Percentiles rank a stretch among this genome's conserved stretches.
Conservation (phyloP, 768 basidiomycete genomes). For the Calvatia gigantea region DNA sequence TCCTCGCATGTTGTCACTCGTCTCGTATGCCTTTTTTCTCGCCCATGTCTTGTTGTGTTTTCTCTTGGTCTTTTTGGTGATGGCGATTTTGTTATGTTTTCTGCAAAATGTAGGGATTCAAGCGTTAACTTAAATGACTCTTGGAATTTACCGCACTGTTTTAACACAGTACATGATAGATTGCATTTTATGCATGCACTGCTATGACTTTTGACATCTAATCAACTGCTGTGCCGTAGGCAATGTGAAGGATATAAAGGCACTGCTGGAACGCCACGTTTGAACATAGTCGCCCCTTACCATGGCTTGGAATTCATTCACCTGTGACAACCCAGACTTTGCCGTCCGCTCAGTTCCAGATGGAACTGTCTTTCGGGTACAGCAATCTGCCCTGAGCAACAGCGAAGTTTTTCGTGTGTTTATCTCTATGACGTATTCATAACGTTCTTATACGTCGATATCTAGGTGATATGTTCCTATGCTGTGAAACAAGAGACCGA, state of each 20-base stretch:
- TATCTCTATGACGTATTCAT: constrained; percentile 4
- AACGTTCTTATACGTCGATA: neutral
- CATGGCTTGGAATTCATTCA: constrained; percentile 34
- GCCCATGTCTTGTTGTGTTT: constrained; percentile 11
- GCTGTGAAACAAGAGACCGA: constrained; percentile 37
- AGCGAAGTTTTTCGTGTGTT: constrained; percentile 66
- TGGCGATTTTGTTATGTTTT: constrained; percentile 11
- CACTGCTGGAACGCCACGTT: constrained; percentile 7
- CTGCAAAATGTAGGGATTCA: constrained; percentile 15
- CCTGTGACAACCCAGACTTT: constrained; percentile 52
- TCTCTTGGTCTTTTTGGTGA: neutral
- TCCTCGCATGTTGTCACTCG: constrained; percentile 25
- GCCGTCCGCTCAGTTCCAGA: constrained; percentile 52
- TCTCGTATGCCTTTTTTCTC: constrained; percentile 21
- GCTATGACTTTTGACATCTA: constrained; percentile 1
- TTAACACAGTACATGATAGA: constrained; percentile 6
- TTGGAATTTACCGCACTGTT: constrained; percentile 10
- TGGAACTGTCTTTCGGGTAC: constrained; percentile 45
- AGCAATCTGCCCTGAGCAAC: constrained; percentile 41
- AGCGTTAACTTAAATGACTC: constrained; percentile 9
- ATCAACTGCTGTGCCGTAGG: constrained; percentile 6
- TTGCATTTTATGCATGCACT: neutral
- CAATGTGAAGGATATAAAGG: neutral
- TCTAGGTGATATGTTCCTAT: constrained; percentile 66
- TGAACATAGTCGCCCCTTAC: no score